Base-by-base conservation (phyloP, 2,329 filamentous ascomycete species). In the Pseudogymnoascus sp. region DNA sequence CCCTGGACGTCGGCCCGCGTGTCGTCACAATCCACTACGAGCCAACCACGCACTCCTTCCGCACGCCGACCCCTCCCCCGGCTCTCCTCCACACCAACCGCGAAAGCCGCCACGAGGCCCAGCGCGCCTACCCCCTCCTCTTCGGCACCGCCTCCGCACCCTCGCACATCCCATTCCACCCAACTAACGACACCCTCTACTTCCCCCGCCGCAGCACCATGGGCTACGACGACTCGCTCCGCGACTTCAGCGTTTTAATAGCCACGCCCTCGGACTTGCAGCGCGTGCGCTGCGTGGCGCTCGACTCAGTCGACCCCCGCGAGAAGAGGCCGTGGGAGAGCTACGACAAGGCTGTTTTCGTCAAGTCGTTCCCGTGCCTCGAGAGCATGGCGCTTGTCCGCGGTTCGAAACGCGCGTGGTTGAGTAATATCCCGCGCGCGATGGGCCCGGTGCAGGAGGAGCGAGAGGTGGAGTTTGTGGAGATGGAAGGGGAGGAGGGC, bases 261-360 rank as follows among this genome's bases (percentile, higher is more conserved):
- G 24, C 37, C 2, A 67, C 67, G n/a, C 61, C 67, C 0, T 69
- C 67, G 29, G 71, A 72, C 33, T 70, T 75, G 0, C 70, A 75
- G 31, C 69, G 74, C 40, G 72, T 80, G 11, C 69, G 70, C 47
- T 72, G 74, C 35, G 71, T 81, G 6, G 79, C 78, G 2, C 73
- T 81, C 56, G 79, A 81, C 68, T 76, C 80, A 63, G 77, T 81
- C 35, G 73, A 73, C 29, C 71, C 75, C 14, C 72, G 76, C 35
- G 73, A 80, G 61, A 76, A 79, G 59, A 72, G 78, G 37, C 79
- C 79, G 14, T 81, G 79, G 79, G 79, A 81, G 72, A 76, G 76
- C 10, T 81, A 81, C 72, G 80, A 79, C 72, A 81, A 81, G 71
- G 77, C 78, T 33, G 74, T 74, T 24, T 69, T 81, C 44, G 74